Percentiles rank a stretch among this genome's conserved stretches.
Evolutionary conservation across 768 basidiomycete genomes (phyloP).

Genomic region (Pseudohyphozyma bogoriensis): DNA sequence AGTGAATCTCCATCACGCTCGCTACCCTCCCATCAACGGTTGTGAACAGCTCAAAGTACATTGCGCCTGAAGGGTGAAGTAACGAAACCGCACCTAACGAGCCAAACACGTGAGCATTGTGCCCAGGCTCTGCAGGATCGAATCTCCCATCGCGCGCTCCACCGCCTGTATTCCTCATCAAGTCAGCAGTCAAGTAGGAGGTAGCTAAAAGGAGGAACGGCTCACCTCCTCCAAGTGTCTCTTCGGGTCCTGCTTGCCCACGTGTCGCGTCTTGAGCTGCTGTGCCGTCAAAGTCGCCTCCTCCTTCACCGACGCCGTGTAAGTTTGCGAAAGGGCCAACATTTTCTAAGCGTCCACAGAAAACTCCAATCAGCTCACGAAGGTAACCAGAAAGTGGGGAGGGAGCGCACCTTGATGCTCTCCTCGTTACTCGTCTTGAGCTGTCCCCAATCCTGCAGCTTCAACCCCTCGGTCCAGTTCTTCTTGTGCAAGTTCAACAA

Average conservation of each 20-base stretch:
- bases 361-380: background rate
- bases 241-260: slow-evolving; percentile 53
- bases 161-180: no score
- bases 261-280: slow-evolving; percentile 76
- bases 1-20: no score
- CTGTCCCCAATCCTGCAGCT: slow-evolving; percentile 74
- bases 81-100: no score
- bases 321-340: slow-evolving; percentile 81
- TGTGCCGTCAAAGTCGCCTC: slow-evolving; percentile 89
- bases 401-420: slow-evolving; percentile 70
- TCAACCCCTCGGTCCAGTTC: slow-evolving; percentile 97
- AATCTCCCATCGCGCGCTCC: slow-evolving; percentile 91
- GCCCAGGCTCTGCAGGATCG: slow-evolving; percentile 24
- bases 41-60: no score
- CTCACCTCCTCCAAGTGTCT: slow-evolving; percentile 93
- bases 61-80: no score
- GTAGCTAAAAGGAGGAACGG: no score
- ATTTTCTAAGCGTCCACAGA: slow-evolving; percentile 77
- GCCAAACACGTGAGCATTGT: slow-evolving; percentile 25
- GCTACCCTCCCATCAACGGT: no score
- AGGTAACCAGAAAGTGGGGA: background rate
- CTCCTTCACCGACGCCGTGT: slow-evolving; percentile 97
- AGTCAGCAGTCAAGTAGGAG: no score
- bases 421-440: slow-evolving; percentile 85
- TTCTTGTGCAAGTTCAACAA: slow-evolving; percentile 97